Evolutionary conservation across 441 rosid genomes (phyloP).

Genomic region (Populus hybrid): DNA sequence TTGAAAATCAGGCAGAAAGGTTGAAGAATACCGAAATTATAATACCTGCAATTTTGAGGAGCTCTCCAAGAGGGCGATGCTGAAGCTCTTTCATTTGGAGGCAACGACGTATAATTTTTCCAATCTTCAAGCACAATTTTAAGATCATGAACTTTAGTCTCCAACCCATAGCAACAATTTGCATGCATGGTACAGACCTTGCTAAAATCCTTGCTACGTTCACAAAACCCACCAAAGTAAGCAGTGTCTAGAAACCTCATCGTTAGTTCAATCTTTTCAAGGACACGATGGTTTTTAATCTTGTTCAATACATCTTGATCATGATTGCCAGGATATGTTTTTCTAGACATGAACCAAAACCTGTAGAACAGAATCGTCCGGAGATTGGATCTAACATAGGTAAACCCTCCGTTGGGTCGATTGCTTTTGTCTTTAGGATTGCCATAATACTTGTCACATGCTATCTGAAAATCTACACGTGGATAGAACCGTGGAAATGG

Average conservation of each 20-base stretch:
- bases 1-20: not conserved
- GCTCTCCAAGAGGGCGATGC: conserved; percentile 53
- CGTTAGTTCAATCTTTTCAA: conserved; percentile 45
- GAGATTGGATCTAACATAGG: conserved; percentile 61
- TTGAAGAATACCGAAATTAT: not conserved
- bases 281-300: conserved; percentile 51
- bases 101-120: conserved; percentile 50
- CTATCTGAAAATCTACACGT: conserved; percentile 75
- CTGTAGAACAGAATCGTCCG: conserved; percentile 69
- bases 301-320: conserved; percentile 76
- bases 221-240: conserved; percentile 82
- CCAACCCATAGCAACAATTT: conserved; percentile 76
- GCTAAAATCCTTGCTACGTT: conserved; percentile 67
- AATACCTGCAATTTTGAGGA: conserved; percentile 52
- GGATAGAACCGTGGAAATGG: conserved; percentile 68
- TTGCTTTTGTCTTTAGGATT: conserved; percentile 45
- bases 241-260: conserved; percentile 70
- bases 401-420: conserved; percentile 78
- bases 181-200: conserved; percentile 77
- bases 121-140: conserved; percentile 71
- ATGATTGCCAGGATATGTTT: conserved; percentile 47
- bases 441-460: conserved; percentile 67
- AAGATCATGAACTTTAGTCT: conserved; percentile 64
- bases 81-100: conserved; percentile 33
- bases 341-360: conserved; percentile 66